Conservation (phyloP, 2,329 filamentous ascomycete species). For the Colletotrichum acutatum region DNA sequence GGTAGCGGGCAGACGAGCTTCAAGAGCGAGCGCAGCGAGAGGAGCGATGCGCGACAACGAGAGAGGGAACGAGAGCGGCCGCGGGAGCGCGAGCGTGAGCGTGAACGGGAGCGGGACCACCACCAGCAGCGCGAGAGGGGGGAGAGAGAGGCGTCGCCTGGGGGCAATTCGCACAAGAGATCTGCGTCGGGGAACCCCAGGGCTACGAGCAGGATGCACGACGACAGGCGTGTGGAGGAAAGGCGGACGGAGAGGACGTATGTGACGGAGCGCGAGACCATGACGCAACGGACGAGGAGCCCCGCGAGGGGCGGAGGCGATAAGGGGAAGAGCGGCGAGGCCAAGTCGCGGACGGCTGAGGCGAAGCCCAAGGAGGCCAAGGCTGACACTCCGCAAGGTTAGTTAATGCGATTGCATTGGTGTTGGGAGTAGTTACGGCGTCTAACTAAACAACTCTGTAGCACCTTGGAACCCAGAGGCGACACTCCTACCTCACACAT, state of each 20-base stretch:
- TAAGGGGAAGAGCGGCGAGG: slow-evolving; percentile 48
- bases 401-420: slow-evolving; percentile 33
- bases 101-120: slow-evolving; percentile 47
- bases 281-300: slow-evolving; percentile 69
- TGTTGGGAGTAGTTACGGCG: background rate
- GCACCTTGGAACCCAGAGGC: slow-evolving; percentile 83
- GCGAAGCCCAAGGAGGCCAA: slow-evolving; percentile 56
- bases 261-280: slow-evolving; percentile 71
- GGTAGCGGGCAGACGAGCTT: slow-evolving; percentile 42
- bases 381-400: slow-evolving; percentile 62
- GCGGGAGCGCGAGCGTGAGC: slow-evolving; percentile 24
- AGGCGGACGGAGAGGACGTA: slow-evolving; percentile 66
- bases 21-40: slow-evolving; percentile 43
- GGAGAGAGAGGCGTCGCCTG: slow-evolving; percentile 50
- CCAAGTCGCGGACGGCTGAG: slow-evolving; percentile 56
- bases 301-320: slow-evolving; percentile 62
- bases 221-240: slow-evolving; percentile 59
- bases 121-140: slow-evolving; percentile 44
- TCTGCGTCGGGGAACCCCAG: slow-evolving; percentile 68
- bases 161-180: slow-evolving; percentile 62
- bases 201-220: slow-evolving; percentile 56
- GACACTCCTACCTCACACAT: slow-evolving; percentile 74
- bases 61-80: slow-evolving; percentile 20
- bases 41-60: slow-evolving; percentile 27
- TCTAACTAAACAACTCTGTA: slow-evolving; percentile 37